Evolutionary conservation across 2,329 filamentous ascomycete species (phyloP).

Genomic region (Verticillium isaacii): DNA sequence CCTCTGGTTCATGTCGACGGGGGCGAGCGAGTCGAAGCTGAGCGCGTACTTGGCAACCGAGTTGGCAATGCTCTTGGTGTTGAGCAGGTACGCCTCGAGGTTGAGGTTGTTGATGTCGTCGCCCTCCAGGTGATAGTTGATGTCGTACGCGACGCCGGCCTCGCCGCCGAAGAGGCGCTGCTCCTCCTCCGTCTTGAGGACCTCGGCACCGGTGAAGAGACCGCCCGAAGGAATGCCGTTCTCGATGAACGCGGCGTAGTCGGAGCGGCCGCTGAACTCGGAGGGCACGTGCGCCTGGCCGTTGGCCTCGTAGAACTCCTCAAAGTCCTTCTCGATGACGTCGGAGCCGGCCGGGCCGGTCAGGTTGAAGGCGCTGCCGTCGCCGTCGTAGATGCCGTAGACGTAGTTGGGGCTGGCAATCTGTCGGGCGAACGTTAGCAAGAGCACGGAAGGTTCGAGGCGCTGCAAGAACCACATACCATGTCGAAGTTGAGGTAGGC

Average conservation of each 20-base stretch:
- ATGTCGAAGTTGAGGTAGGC: conserved; percentile 56
- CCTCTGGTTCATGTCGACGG: conserved; percentile 19
- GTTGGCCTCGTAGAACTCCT: conserved; percentile 45
- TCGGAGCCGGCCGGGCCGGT: conserved; percentile 51
- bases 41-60: conserved; percentile 34
- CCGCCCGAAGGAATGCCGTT: conserved; percentile 64
- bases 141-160: conserved; percentile 43
- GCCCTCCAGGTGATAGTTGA: conserved; percentile 40
- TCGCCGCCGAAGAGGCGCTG: conserved; percentile 56
- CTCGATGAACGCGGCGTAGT: conserved; percentile 64
- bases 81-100: conserved; percentile 38
- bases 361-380: conserved; percentile 55
- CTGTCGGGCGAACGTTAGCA: conserved; percentile 9
- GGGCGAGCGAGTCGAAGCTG: conserved; percentile 29
- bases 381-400: conserved; percentile 55
- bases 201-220: conserved; percentile 64
- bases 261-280: conserved; percentile 60
- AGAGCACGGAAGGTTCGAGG: not conserved
- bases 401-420: conserved; percentile 45
- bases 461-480: conserved; percentile 20
- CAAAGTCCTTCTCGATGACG: conserved; percentile 54
- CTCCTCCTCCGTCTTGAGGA: conserved; percentile 56
- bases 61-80: conserved; percentile 37
- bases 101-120: conserved; percentile 35
- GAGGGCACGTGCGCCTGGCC: conserved; percentile 51